phyloP scores from a whole-genome alignment of 371 early-diverging fungal genomes.

The Caulochytrium protostelioides region DNA sequence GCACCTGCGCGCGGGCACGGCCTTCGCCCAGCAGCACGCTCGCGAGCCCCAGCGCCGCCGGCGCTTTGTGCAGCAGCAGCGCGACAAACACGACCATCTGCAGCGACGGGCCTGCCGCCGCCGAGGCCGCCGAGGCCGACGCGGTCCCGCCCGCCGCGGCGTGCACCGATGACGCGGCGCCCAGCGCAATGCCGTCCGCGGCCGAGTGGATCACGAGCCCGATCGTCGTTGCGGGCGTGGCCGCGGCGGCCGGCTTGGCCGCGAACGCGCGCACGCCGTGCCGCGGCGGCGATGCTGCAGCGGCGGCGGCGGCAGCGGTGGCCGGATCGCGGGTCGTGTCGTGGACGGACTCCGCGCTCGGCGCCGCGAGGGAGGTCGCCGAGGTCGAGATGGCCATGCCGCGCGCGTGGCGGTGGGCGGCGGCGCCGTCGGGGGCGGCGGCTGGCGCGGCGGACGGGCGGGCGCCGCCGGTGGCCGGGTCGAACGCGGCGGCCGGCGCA shows the following conservation, averaged over 20 bases:
- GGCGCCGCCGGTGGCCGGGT: neutral
- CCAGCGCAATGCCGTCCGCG: constrained; percentile 85
- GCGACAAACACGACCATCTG: constrained; percentile 77
- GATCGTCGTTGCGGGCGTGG: constrained; percentile 45
- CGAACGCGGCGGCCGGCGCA: neutral
- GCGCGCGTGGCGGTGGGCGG: neutral
- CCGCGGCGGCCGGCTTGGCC: too few relatives aligned
- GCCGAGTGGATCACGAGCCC: constrained; percentile 83
- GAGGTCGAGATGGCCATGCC: too few relatives aligned
- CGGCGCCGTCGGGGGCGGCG: neutral
- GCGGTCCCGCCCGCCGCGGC: constrained; percentile 18
- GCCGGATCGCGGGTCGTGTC: too few relatives aligned
- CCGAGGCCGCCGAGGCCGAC: neutral
- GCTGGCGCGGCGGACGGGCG: neutral
- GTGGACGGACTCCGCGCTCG: too few relatives aligned
- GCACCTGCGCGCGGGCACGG: constrained; percentile 31
- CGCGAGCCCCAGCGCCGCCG: constrained; percentile 73
- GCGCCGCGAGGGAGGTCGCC: too few relatives aligned
- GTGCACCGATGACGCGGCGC: constrained; percentile 43
- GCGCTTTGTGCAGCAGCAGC: constrained; percentile 91
- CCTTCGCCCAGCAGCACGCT: constrained; percentile 58
- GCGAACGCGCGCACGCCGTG: too few relatives aligned
- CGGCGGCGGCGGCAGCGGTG: too few relatives aligned
- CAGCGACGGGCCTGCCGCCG: constrained; percentile 16
- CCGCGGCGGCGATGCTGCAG: too few relatives aligned